Conservation (phyloP, 352 stramenopile species). For the Phytophthora syringae region DNA sequence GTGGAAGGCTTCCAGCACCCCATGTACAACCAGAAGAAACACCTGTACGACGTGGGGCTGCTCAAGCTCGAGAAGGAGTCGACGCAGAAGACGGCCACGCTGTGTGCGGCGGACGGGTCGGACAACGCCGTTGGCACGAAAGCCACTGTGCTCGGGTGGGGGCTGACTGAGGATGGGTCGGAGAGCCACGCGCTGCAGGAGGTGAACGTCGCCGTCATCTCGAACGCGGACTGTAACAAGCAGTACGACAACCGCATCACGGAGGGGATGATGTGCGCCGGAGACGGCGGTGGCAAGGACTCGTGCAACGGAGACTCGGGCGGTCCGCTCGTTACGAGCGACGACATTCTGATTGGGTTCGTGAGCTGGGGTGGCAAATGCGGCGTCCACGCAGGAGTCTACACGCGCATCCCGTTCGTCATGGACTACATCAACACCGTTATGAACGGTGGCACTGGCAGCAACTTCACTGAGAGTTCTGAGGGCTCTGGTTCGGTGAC, state of each 20-base stretch:
- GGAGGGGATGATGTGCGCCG: constrained; percentile 65
- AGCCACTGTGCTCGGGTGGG: constrained; percentile 61
- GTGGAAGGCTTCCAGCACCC: constrained; percentile 28
- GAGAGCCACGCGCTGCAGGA: constrained; percentile 43
- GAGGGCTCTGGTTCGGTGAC: constrained; percentile 13
- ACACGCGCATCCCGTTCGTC: constrained; percentile 55
- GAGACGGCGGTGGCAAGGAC: constrained; percentile 51
- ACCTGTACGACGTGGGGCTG: constrained; percentile 36
- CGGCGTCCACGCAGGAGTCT: constrained; percentile 56
- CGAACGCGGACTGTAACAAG: constrained; percentile 60
- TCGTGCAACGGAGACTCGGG: constrained; percentile 74
- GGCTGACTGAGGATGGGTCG: constrained; percentile 44
- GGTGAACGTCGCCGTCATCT: constrained; percentile 59
- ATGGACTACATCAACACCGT: constrained; percentile 53
- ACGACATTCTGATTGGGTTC: constrained; percentile 56
- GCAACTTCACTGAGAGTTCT: constrained; percentile 24
- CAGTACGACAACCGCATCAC: constrained; percentile 62
- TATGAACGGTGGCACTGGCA: constrained; percentile 25
- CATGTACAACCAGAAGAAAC: constrained; percentile 30
- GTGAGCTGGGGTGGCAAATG: constrained; percentile 68
- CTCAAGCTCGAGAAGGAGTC: constrained; percentile 33
- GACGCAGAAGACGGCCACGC: constrained; percentile 34
- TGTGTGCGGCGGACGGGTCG: constrained; percentile 49
- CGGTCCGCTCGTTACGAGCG: constrained; percentile 51
- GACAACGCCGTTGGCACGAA: constrained; percentile 53